These are phyloP conservation scores for Penicillium odoratum DNA, from an alignment of 495 filamentous ascomycete genomes.

Conservation along the genomic window DNA sequence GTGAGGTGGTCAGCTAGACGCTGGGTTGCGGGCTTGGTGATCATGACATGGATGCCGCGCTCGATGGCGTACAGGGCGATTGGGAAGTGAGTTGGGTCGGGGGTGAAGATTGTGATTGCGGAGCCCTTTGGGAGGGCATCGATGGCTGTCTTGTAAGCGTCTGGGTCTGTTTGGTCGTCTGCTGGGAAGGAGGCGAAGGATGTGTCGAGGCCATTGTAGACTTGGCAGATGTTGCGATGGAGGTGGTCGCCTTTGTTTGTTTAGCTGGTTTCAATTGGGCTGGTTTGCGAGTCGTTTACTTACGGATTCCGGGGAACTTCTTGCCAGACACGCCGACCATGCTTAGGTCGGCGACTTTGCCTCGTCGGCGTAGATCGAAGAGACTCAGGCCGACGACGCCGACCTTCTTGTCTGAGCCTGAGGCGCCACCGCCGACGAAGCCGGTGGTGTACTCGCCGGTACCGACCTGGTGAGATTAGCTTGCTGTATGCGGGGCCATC, in stretches of 20 bases:
- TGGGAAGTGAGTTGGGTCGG: slow-evolving; percentile 91
- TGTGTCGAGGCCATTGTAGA: slow-evolving; percentile 84
- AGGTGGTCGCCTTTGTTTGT: slow-evolving; percentile 68
- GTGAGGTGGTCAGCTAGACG: slow-evolving; percentile 73
- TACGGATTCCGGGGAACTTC: slow-evolving; percentile 90
- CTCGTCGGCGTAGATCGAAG: slow-evolving; percentile 84
- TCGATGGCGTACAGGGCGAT: slow-evolving; percentile 93
- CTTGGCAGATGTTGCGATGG: slow-evolving; percentile 80
- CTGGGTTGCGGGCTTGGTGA: slow-evolving; percentile 95
- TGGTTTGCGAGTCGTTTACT: slow-evolving; percentile 26
- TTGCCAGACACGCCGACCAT: slow-evolving; percentile 89
- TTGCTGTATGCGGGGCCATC: not conserved
- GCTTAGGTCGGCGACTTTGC: slow-evolving; percentile 79
- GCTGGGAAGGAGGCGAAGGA: slow-evolving; percentile 80
- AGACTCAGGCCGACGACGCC: slow-evolving; percentile 88
- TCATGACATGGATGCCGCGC: slow-evolving; percentile 80
- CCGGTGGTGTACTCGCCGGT: slow-evolving; percentile 97
- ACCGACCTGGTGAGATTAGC: slow-evolving; percentile 57
- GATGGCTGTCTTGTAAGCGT: slow-evolving; percentile 88
- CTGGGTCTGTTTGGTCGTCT: slow-evolving; percentile 67
- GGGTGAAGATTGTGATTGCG: slow-evolving; percentile 96
- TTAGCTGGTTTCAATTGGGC: not conserved
- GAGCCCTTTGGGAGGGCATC: slow-evolving; percentile 79
- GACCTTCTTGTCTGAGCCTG: slow-evolving; percentile 86
- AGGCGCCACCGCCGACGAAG: slow-evolving; percentile 75